Conservation (phyloP, 2,329 filamentous ascomycete species). For the Monilinia fructigena region DNA sequence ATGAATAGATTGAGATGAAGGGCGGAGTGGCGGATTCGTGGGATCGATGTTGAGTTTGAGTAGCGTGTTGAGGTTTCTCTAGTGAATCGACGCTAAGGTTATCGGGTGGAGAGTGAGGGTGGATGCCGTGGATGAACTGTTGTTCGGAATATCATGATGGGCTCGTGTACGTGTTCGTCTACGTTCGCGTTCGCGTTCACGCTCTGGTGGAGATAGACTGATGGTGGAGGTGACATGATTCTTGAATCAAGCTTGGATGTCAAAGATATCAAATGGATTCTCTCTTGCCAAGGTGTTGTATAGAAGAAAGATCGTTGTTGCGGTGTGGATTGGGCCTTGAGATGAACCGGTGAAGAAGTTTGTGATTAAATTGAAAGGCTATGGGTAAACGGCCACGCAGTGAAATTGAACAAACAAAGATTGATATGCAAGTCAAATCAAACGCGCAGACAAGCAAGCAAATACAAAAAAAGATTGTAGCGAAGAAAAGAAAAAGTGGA, state of each 20-base stretch:
- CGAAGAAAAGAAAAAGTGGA: constrained; percentile 3
- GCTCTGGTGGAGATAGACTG: neutral
- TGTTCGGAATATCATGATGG: neutral
- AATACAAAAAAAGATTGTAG: neutral
- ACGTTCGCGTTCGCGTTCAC: neutral
- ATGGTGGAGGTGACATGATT: constrained; percentile 11
- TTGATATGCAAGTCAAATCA: neutral
- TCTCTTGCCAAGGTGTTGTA: neutral
- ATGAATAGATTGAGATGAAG: neutral
- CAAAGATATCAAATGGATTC: constrained; percentile 3
- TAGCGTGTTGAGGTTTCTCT: neutral
- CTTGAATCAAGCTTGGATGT: constrained; percentile 3
- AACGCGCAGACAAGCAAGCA: neutral
- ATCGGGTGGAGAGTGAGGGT: constrained; percentile 1
- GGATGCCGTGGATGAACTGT: constrained; percentile 10
- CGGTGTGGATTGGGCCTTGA: constrained; percentile 2
- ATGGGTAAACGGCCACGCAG: neutral
- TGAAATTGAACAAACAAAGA: neutral
- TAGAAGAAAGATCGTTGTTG: constrained; percentile 3
- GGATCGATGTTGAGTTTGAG: neutral
- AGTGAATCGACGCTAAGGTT: neutral
- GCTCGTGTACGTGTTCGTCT: neutral
- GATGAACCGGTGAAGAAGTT: neutral
- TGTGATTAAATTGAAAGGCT: neutral
- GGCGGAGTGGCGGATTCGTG: constrained; percentile 1